Base-by-base conservation (phyloP, 495 filamentous ascomycete species). In the Daldinia concentrica region DNA sequence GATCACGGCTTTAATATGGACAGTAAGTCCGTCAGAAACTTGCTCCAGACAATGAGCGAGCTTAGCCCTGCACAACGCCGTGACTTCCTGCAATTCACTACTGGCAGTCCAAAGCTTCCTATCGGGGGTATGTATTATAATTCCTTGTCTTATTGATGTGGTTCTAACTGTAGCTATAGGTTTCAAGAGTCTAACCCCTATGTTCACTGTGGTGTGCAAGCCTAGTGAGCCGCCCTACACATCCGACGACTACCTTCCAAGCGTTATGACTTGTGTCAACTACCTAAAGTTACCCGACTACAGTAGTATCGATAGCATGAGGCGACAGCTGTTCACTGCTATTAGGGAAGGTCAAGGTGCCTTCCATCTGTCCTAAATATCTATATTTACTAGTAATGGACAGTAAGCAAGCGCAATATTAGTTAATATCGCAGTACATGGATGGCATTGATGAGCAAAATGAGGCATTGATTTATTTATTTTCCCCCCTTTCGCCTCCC, bases 1-100 rank as follows among this genome's bases (percentile, higher is more conserved):
- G 96, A 99, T 75, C 96, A 99, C 77, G 96, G 96, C 4, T 99
- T 93, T 84, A 98, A 98, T 71, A 95, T 99, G 90, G 96, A 99
- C 73, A 98, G 96, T 85, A 93, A 91, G 84, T 97, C 93, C 66
- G 95, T 99, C 36, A 92, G 89, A 43, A 98, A 99, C 74, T 76
- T 99, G 69, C 87, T 99, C 3, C 94, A 98, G 75, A 90, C 90
- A 17, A 98, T 99, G 96, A 97, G 94, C 77, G 94, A 97, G 79
- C 79, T 98, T 24, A 84, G 83, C 8, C 77, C 86, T 8, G 78
- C 88, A 36, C 88, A 97, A 78, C 92, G 94, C 56, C 91, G 96
- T 29, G 93, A 98, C 74, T 99, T 99, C 82, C 84, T 99, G 56
- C 96, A 99, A 79, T 99, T 99, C 78, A 93, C 97, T 41, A 98